Evolutionary conservation across 2,329 filamentous ascomycete species (phyloP), one percentile per base, ranked within the genome.

Genomic region (Ceratocystis cubensis): DNA sequence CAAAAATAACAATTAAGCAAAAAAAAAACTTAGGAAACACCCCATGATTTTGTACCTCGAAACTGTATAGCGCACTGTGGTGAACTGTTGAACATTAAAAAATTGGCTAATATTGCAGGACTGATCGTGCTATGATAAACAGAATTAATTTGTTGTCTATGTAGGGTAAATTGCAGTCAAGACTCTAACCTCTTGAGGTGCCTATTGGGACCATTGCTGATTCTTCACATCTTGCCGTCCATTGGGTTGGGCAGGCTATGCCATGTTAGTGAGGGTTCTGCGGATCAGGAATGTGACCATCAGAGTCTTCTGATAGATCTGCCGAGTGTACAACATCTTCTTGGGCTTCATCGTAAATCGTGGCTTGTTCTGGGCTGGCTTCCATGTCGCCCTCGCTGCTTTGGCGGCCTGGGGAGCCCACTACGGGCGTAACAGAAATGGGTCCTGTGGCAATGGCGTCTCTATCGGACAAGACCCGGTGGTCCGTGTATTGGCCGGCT

Each of bases 1-100:
- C 37, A 30, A 50, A 59, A 59, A 59, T 30, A 30, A 63, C 61
- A 63, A 63, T 50, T 28, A 63, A 63, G 61, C 28, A 63, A 63
- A 63, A 63, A 63, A 63, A 63, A 63, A 33, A 59, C 53, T 46
- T 63, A 46, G 13, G 61, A 63, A 63, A 63, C 20, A 30, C 61
- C 61, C 48, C 5, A 48, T 63, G 61, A 45, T 48, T 22, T 50
- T 30, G 53, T 37, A 33, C 17, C 7, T 57, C 17, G 13, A 17
- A 17, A 1, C 30, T 17, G 13, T 20, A n/a, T 33, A 28, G 17
- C n/a, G 28, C 6, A 33, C 2, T 57, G 6, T 17, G 17, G 5
- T 25, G 5, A 28, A 33, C 22, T 33, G 28, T 17, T 5, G 30
- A 37, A 41, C 37, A 41, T 41, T 13, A 3, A 41, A 41, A 41